Conservation (phyloP, 306 rosid species). For the Pyrus communis region DNA sequence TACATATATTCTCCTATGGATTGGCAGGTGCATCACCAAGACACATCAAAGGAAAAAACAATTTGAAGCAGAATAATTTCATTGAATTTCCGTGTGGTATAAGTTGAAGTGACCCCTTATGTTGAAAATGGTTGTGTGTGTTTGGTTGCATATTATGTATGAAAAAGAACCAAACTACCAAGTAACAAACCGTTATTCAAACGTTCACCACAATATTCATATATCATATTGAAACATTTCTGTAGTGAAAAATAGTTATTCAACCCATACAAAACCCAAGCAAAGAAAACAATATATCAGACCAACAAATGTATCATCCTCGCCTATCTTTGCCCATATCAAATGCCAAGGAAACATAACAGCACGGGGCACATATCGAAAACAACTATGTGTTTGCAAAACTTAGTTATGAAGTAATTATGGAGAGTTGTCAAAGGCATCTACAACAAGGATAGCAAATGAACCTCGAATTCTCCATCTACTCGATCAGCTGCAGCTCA, state of each 20-base stretch:
- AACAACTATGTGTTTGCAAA: not conserved
- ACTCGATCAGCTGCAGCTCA: not conserved
- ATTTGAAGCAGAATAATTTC: not conserved
- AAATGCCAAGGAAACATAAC: not conserved
- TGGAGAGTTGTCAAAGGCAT: not conserved
- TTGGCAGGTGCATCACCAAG: not conserved
- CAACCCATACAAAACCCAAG: not conserved
- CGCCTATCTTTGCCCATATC: not conserved
- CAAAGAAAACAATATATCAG: not conserved
- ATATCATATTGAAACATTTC: not conserved
- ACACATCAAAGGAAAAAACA: not conserved
- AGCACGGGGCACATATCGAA: not conserved
- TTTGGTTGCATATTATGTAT: not conserved
- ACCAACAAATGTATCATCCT: not conserved
- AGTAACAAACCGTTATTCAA: not conserved
- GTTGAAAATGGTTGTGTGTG: not conserved
- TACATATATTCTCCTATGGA: not conserved
- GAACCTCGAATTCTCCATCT: conserved; percentile 1
- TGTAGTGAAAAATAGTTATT: not conserved
- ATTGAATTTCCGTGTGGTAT: not conserved
- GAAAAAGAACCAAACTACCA: not conserved
- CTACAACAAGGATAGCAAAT: not conserved
- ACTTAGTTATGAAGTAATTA: not conserved
- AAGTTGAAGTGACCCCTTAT: no score
- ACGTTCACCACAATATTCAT: not conserved